phyloP scores from a whole-genome alignment of 805 yeast genomes.

The Candida tallmaniae region DNA sequence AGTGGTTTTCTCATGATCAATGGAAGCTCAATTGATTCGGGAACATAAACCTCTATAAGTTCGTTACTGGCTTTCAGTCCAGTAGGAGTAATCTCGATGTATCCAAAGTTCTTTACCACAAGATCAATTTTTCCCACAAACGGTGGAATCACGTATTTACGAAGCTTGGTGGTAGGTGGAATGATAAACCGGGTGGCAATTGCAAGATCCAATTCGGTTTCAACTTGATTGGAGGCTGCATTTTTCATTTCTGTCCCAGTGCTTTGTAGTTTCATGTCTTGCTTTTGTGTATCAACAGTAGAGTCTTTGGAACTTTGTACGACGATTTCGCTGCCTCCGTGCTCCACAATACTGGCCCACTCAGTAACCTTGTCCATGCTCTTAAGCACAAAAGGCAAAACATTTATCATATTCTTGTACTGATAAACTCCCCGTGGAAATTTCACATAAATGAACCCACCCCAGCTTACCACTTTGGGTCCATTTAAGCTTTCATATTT shows the following conservation, averaged over 20 bases:
- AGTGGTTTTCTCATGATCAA: slow-evolving; percentile 54
- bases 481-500: slow-evolving; percentile 36
- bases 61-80: slow-evolving; percentile 33
- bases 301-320: too few species aligned
- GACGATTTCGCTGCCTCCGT: too few species aligned
- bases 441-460: slow-evolving; percentile 56
- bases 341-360: slow-evolving; percentile 16
- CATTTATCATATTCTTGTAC: slow-evolving; percentile 36
- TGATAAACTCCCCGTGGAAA: slow-evolving; percentile 41
- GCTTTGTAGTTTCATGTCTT: not conserved
- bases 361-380: slow-evolving; percentile 9
- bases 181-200: slow-evolving; percentile 11
- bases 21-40: slow-evolving; percentile 32
- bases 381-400: slow-evolving; percentile 58
- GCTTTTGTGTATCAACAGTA: not conserved
- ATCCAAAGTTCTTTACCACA: slow-evolving; percentile 63
- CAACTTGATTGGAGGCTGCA: too few species aligned
- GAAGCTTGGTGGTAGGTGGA: slow-evolving; percentile 14
- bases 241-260: too few species aligned
- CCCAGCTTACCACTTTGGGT: slow-evolving; percentile 46
- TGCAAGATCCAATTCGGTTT: slow-evolving; percentile 1
- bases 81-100: slow-evolving; percentile 55
- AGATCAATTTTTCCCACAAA: slow-evolving; percentile 64
- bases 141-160: slow-evolving; percentile 62
- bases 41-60: slow-evolving; percentile 44